Conservation (phyloP, 2,329 filamentous ascomycete species). For the Byssoonygena ceratinophila region DNA sequence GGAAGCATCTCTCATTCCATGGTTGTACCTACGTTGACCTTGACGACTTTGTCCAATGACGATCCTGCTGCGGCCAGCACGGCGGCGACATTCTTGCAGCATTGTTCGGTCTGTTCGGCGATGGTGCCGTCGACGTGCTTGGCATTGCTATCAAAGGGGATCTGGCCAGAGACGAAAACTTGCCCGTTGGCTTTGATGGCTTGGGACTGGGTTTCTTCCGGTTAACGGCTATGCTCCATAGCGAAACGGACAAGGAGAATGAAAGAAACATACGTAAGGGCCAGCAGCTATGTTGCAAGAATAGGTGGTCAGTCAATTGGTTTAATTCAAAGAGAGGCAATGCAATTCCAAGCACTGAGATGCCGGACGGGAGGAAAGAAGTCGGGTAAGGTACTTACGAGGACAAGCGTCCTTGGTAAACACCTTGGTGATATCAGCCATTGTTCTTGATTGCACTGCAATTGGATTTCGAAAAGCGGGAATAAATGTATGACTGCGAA, state of each 20-base stretch:
- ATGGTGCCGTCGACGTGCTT: constrained; percentile 55
- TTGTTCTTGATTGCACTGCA: constrained; percentile 17
- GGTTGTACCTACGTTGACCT: constrained; percentile 52
- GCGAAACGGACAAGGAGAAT: background rate
- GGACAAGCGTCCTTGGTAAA: constrained; percentile 37
- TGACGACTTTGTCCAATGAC: constrained; percentile 68
- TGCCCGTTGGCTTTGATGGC: constrained; percentile 58
- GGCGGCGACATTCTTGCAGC: constrained; percentile 69
- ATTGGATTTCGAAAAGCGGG: constrained; percentile 2
- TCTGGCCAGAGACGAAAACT: constrained; percentile 64
- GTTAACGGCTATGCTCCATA: constrained; percentile 3
- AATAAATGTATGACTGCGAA: background rate
- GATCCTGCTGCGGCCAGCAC: constrained; percentile 76
- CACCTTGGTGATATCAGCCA: constrained; percentile 33
- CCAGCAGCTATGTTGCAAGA: constrained; percentile 21
- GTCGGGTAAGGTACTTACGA: constrained; percentile 27
- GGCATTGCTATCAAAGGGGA: constrained; percentile 56
- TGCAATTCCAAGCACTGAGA: background rate
- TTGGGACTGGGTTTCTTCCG: constrained; percentile 32
- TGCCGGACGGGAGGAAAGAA: background rate
- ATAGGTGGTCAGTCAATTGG: background rate
- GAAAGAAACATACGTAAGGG: constrained; percentile 33
- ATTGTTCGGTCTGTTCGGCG: constrained; percentile 58
- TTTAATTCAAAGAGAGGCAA: background rate
- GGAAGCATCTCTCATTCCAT: no score